Evolutionary conservation across 768 basidiomycete species (phyloP).

Genomic region (Leccinum variicolor): DNA sequence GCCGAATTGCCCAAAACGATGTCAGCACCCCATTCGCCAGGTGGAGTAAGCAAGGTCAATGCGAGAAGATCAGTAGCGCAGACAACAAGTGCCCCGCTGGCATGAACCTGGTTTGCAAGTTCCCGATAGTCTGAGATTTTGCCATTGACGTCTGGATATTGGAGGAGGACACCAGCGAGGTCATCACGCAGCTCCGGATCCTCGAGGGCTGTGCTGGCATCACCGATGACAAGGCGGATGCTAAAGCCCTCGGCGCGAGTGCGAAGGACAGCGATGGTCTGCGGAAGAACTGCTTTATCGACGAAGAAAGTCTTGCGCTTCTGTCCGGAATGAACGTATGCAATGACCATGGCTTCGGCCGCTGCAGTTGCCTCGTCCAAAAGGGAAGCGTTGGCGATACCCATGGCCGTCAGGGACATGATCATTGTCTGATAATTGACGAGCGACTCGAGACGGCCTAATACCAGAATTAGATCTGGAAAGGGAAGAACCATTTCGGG

Average conservation of each 20-base stretch:
- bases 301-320: slow-evolving; percentile 85
- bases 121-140: slow-evolving; percentile 67
- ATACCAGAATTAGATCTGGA: slow-evolving; percentile 11
- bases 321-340: slow-evolving; percentile 61
- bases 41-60: slow-evolving; percentile 88
- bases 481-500: slow-evolving; percentile 2
- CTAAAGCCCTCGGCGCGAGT: slow-evolving; percentile 94
- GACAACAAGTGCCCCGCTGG: slow-evolving; percentile 73
- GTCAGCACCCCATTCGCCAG: slow-evolving; percentile 99
- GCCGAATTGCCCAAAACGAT: slow-evolving; percentile 94
- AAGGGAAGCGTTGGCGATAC: slow-evolving; percentile 93
- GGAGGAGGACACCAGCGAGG: slow-evolving; percentile 84
- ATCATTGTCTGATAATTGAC: slow-evolving; percentile 98
- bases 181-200: slow-evolving; percentile 55
- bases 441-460: slow-evolving; percentile 93
- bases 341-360: slow-evolving; percentile 97
- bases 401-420: slow-evolving; percentile 89
- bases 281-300: slow-evolving; percentile 78
- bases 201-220: slow-evolving; percentile 48
- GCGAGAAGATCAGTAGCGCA: slow-evolving; percentile 93
- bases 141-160: slow-evolving; percentile 93
- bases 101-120: slow-evolving; percentile 68
- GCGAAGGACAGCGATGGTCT: slow-evolving; percentile 84
- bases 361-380: slow-evolving; percentile 95
- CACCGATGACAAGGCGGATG: slow-evolving; percentile 73